phyloP scores from a whole-genome alignment of 306 rosid species.

The Bauhinia variegata region DNA sequence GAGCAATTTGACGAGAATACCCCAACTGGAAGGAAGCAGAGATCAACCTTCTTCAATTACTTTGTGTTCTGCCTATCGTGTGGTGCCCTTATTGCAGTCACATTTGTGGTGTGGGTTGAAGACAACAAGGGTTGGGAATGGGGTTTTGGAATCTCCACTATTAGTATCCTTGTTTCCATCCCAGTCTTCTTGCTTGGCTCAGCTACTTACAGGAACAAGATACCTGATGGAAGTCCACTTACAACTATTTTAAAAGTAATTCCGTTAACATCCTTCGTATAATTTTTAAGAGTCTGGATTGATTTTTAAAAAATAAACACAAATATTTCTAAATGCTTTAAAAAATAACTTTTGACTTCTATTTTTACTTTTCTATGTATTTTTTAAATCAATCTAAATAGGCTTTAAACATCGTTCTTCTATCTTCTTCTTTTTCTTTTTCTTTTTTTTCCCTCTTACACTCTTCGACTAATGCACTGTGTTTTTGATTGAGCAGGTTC shows the following conservation, averaged over 20 bases:
- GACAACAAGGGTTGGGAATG: constrained; percentile 98
- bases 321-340: too few relatives aligned
- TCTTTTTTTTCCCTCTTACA: too few relatives aligned
- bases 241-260: constrained; percentile 82
- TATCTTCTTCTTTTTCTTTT: too few relatives aligned
- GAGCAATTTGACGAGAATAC: constrained; percentile 82
- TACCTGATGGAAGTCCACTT: constrained; percentile 85
- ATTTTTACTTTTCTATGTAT: too few relatives aligned
- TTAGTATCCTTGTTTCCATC: constrained; percentile 70
- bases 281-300: too few relatives aligned
- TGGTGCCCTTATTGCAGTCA: constrained; percentile 85
- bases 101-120: constrained; percentile 93
- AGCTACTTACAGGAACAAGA: constrained; percentile 62
- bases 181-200: constrained; percentile 78
- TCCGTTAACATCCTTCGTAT: neutral
- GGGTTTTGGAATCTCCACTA: constrained; percentile 87
- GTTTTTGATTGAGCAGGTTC: constrained; percentile 57
- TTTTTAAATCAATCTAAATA: too few relatives aligned
- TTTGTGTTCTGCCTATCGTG: constrained; percentile 79
- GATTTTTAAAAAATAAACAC: too few relatives aligned
- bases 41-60: constrained; percentile 96
- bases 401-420: neutral
- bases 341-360: too few relatives aligned
- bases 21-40: constrained; percentile 75
- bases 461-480: neutral